Evolutionary conservation across 106 monocot genomes (phyloP).

Genomic region (Dactylorhiza incarnata): DNA sequence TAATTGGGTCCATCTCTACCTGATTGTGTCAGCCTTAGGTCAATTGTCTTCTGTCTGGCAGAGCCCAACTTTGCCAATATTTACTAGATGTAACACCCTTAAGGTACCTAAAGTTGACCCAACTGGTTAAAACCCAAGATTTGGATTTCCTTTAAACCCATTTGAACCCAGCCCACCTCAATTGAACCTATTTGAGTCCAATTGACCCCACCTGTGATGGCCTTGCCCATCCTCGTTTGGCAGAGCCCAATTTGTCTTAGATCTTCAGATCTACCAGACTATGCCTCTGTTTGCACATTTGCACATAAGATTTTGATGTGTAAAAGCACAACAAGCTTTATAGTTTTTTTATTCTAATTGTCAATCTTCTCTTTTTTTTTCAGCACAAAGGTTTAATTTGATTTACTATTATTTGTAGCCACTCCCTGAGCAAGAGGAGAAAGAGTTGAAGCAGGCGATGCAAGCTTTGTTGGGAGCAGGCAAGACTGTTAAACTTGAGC

Average conservation of each 20-base stretch:
- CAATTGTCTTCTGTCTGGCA: too few species aligned
- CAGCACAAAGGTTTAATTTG: background rate
- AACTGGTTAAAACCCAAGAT: too few species aligned
- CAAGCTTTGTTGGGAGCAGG: constrained; percentile 68
- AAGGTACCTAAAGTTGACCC: too few species aligned
- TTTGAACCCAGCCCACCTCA: too few species aligned
- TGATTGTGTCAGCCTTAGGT: too few species aligned
- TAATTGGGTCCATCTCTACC: too few species aligned
- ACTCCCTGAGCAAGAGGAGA: constrained; percentile 83
- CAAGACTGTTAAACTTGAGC: constrained; percentile 70
- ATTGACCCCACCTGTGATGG: background rate
- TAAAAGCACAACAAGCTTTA: background rate
- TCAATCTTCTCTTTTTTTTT: background rate
- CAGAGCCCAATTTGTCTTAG: background rate
- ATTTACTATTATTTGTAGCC: constrained; percentile 38
- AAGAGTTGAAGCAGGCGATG: constrained; percentile 63
- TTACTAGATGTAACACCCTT: too few species aligned
- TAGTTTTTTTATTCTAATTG: background rate
- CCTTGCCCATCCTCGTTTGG: background rate
- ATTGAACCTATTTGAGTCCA: too few species aligned
- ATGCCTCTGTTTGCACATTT: background rate
- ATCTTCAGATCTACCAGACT: background rate
- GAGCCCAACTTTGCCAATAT: too few species aligned
- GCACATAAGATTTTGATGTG: background rate
- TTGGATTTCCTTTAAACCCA: too few species aligned